Conservation (phyloP, 768 basidiomycete genomes). For the Pleurotus giganteus region DNA sequence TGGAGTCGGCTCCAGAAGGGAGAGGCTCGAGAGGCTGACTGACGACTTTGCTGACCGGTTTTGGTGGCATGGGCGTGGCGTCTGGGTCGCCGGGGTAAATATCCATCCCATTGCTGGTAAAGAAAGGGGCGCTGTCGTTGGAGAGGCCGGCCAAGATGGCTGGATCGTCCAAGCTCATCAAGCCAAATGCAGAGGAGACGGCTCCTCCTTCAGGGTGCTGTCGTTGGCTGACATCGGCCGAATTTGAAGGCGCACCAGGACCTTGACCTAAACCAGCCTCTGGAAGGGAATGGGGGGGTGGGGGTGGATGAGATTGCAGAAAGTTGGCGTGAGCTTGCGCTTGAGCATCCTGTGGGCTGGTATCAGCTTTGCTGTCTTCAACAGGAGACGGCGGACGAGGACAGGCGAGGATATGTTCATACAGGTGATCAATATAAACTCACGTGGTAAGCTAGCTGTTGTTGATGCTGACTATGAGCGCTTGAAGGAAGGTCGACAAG, state of each 20-base stretch:
- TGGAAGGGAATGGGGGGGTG: not conserved
- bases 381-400: not conserved
- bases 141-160: constrained; percentile 62
- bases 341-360: not conserved
- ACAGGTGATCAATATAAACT: constrained; percentile 23
- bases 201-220: constrained; percentile 27
- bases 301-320: constrained; percentile 4
- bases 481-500: constrained; percentile 17
- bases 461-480: no score
- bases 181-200: constrained; percentile 66
- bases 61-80: constrained; percentile 44
- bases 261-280: not conserved
- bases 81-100: constrained; percentile 36
- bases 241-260: not conserved
- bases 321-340: constrained; percentile 3
- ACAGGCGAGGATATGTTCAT: not conserved
- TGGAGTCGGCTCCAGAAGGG: no score
- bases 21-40: constrained; percentile 21
- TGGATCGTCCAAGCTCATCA: constrained; percentile 76
- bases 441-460: constrained; percentile 23
- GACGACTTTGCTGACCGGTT: constrained; percentile 2
- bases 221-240: not conserved
- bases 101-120: constrained; percentile 28
- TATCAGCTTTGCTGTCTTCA: not conserved
- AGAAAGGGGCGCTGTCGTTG: constrained; percentile 62